A percentile compares a stretch with the other conserved stretches of the same genome.
phyloP scores from a whole-genome alignment of 768 basidiomycete species.

The Scleroderma citrinum region DNA sequence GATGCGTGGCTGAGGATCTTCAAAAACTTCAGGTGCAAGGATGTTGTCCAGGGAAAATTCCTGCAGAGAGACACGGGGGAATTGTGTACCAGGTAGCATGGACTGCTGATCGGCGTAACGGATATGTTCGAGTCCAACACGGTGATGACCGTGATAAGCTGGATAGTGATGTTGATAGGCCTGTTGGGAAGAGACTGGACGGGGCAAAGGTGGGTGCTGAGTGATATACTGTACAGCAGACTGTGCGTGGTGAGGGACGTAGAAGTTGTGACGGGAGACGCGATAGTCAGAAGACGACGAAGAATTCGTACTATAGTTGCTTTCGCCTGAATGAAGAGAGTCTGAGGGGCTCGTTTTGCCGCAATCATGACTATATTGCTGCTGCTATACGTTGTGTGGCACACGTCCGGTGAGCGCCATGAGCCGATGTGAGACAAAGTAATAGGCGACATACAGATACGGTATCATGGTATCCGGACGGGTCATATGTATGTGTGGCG shows the following conservation, averaged over 20 bases:
- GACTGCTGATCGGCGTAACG: slow-evolving; percentile 12
- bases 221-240: slow-evolving; percentile 4
- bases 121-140: slow-evolving; percentile 17
- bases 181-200: background rate
- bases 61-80: slow-evolving; percentile 14
- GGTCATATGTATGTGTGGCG: slow-evolving; percentile 3
- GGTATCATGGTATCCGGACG: slow-evolving; percentile 6
- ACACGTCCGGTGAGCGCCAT: background rate
- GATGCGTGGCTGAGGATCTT: slow-evolving; percentile 2
- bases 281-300: slow-evolving; percentile 16
- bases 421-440: slow-evolving; percentile 2
- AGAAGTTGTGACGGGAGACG: slow-evolving; percentile 5
- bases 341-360: slow-evolving; percentile 19
- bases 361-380: slow-evolving; percentile 16
- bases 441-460: slow-evolving; percentile 11
- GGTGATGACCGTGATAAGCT: slow-evolving; percentile 18
- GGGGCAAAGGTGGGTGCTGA: slow-evolving; percentile 1
- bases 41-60: slow-evolving; percentile 6
- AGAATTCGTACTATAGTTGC: slow-evolving; percentile 23
- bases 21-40: slow-evolving; percentile 13
- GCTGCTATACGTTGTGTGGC: background rate
- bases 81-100: slow-evolving; percentile 3
- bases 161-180: slow-evolving; percentile 13
- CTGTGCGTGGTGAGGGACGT: slow-evolving; percentile 1
- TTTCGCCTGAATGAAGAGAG: slow-evolving; percentile 18